A percentile compares a stretch with the other conserved stretches of the same genome.
phyloP scores from a whole-genome alignment of 257 asterid genomes.

The Jacaranda copaia region DNA sequence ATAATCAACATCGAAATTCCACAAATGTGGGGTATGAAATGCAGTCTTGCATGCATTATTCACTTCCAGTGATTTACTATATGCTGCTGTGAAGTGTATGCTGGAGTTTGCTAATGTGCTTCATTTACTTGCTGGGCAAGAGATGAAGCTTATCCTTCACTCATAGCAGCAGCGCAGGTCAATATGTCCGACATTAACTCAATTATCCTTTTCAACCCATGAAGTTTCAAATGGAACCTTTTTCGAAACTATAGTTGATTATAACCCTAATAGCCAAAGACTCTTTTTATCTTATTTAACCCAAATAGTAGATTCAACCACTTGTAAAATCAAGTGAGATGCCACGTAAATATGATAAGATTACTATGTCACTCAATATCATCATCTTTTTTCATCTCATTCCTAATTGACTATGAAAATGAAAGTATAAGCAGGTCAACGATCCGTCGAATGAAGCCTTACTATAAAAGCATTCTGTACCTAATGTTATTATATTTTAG shows the following conservation, averaged over 20 bases:
- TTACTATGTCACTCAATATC: constrained; percentile 16
- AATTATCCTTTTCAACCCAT: constrained; percentile 92
- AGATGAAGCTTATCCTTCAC: constrained; percentile 83
- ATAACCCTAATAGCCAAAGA: constrained; percentile 87
- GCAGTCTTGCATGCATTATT: constrained; percentile 34
- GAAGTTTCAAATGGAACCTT: constrained; percentile 95
- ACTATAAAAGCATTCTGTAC: constrained; percentile 19
- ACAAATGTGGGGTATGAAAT: constrained; percentile 65
- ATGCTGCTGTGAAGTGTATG: constrained; percentile 26
- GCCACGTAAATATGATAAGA: neutral
- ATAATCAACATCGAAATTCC: constrained; percentile 89
- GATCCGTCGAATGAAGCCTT: constrained; percentile 4
- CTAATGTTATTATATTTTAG: constrained; percentile 56
- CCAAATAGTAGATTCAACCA: constrained; percentile 4
- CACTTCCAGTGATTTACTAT: neutral
- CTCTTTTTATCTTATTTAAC: constrained; percentile 35
- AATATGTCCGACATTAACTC: constrained; percentile 75
- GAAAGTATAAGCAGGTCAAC: constrained; percentile 18
- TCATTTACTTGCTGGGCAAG: constrained; percentile 56
- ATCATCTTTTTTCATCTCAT: neutral
- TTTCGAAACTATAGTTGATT: constrained; percentile 78
- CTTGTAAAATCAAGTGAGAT: constrained; percentile 9
- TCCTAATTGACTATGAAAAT: constrained; percentile 15
- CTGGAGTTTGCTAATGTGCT: constrained; percentile 41
- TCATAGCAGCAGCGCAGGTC: constrained; percentile 56